A percentile compares a stretch with the other conserved stretches of the same genome.
Conservation (phyloP, 345 rosid species). For the Lumnitzera racemosa region DNA sequence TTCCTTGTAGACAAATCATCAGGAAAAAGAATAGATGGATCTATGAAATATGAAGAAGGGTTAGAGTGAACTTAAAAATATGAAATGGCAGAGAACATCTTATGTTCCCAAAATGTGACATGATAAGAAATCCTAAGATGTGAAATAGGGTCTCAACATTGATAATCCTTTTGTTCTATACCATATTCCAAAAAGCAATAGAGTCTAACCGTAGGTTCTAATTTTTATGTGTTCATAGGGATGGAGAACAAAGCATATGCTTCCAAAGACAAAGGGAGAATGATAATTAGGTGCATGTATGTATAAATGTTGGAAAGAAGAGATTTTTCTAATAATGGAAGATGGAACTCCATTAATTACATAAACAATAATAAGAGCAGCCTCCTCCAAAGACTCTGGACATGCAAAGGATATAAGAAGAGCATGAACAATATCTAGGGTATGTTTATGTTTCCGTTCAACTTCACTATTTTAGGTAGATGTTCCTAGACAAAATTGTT, state of each 20-base stretch:
- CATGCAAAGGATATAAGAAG: background rate
- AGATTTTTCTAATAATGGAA: background rate
- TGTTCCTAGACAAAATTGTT: background rate
- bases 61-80: background rate
- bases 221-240: background rate
- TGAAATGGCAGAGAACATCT: background rate
- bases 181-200: constrained; percentile 1
- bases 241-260: background rate
- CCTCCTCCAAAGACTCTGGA: background rate
- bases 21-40: too few relatives aligned
- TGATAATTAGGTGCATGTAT: background rate
- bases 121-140: background rate
- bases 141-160: constrained; percentile 1
- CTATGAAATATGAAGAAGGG: too few relatives aligned
- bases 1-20: too few relatives aligned
- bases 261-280: too few relatives aligned
- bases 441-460: background rate
- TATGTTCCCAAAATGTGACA: background rate
- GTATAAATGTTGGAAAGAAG: background rate
- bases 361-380: background rate
- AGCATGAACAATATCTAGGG: too few relatives aligned
- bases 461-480: constrained; percentile 3
- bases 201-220: background rate
- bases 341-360: constrained; percentile 1
- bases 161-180: background rate